Conservation (phyloP, 2,329 filamentous ascomycete species). For the Neocatenulostroma microsporum region DNA sequence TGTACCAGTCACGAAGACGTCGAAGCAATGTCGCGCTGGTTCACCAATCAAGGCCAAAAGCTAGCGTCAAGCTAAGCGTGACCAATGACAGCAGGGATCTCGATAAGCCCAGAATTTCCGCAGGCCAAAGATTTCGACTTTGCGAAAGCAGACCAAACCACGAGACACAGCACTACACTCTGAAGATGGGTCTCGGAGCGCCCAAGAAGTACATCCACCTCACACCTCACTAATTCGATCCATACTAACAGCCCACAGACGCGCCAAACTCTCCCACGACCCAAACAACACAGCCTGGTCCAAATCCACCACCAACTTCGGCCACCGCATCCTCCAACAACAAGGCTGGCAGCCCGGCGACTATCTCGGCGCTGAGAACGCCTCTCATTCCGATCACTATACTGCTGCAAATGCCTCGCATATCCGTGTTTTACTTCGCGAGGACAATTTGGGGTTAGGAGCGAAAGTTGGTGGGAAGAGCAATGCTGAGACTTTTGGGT, state of each 20-base stretch:
- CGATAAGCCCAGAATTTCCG: no score
- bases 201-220: conserved; percentile 17
- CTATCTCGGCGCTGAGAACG: conserved; percentile 69
- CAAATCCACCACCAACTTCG: conserved; percentile 71
- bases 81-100: no score
- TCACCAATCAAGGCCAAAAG: no score
- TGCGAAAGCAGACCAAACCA: no score
- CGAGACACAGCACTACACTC: no score
- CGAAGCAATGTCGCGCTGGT: no score
- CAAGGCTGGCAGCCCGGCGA: conserved; percentile 89
- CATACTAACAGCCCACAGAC: conserved; percentile 32
- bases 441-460: conserved; percentile 84
- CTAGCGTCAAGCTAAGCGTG: no score
- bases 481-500: conserved; percentile 64
- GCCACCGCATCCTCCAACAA: conserved; percentile 77
- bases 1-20: no score
- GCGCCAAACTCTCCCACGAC: conserved; percentile 72
- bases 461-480: conserved; percentile 63
- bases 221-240: background rate
- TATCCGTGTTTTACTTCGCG: conserved; percentile 77
- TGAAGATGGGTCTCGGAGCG: conserved; percentile 19
- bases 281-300: conserved; percentile 96
- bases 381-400: conserved; percentile 66
- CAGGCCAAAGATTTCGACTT: no score
- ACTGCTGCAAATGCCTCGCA: conserved; percentile 75